Conservation (phyloP, 2,329 filamentous ascomycete species). For the Aureobasidium musti region DNA sequence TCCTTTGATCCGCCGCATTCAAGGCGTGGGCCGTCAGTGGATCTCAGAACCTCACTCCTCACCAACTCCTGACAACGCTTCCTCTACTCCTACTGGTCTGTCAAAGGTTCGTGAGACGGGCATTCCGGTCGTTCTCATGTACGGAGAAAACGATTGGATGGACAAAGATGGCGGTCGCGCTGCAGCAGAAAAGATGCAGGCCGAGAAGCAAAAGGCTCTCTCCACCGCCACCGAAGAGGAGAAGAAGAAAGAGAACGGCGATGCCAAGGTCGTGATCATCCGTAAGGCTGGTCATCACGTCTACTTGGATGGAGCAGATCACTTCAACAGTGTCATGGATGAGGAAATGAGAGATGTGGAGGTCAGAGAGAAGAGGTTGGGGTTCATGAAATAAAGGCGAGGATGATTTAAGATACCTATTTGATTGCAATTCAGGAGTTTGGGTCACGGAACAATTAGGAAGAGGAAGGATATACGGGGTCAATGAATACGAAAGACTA, state of each 20-base stretch:
- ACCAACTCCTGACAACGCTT: constrained; percentile 36
- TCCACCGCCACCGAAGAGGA: constrained; percentile 67
- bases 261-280: constrained; percentile 79
- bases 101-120: constrained; percentile 59
- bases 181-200: constrained; percentile 74
- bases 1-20: constrained; percentile 83
- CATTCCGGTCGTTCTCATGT: constrained; percentile 87
- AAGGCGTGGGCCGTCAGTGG: constrained; percentile 77
- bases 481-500: background rate
- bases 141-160: constrained; percentile 99
- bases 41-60: constrained; percentile 40
- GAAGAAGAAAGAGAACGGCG: constrained; percentile 70
- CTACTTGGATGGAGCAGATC: constrained; percentile 68
- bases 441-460: background rate
- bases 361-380: constrained; percentile 42
- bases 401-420: constrained; percentile 5
- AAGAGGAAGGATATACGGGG: background rate
- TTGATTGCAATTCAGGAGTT: constrained; percentile 4
- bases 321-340: constrained; percentile 67
- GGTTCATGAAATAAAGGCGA: constrained; percentile 17
- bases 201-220: constrained; percentile 63
- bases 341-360: constrained; percentile 67
- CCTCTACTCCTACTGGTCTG: constrained; percentile 30
- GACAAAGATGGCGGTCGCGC: constrained; percentile 83
- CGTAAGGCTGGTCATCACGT: constrained; percentile 70